Base-by-base conservation (phyloP, 345 rosid genomes). In the Lepidium didymum region DNA sequence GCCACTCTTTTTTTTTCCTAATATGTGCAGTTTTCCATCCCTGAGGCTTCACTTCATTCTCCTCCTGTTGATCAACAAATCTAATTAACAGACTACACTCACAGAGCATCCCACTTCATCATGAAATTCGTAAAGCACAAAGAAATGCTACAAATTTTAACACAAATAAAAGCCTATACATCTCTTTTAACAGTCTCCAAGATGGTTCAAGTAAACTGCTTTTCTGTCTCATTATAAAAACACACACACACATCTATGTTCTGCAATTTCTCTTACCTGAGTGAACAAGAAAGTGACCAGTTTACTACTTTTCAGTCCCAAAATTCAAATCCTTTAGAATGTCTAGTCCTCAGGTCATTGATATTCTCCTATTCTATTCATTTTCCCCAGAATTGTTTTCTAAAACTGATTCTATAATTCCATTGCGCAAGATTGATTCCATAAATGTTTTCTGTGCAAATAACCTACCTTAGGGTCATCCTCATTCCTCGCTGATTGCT, bases 1-100 rank as follows among this genome's bases (percentile, higher is more conserved):
- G 96, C 99, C 97, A 94, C 62, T 90, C 95, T 68, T 84, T 87
- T 73, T 86, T 93, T 12, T 75, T 79, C 59, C 83, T 84, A 65
- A 82, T 75, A 51, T 77, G 80, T 14, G 81, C 77, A 67, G 82
- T 74, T 70, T 75, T 87, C 97, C 96, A 82, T 69, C 81, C 84
- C 16, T 71, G 66, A 73, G 81, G 77, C 78, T 77, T 90, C 70
- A 83, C 85, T 74, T 82, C 95, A 52, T 77, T 53, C 67, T 67
- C 71, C 67, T 67, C 77, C 92, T 93, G 84, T 58, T 70, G 7
- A 18, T 58, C 25, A 68, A 42, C 61, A 55, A 10, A 51, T 52
- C 46, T 62, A 66, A 7, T 41, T 34, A 67, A 54, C 36, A 58
- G 23, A 45, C 52, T 7, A 21, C 55, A 33, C 42, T 65, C 67